These are phyloP conservation scores for Kingdonia uniflora DNA, from an alignment of 164 flowering plant genomes.

Conservation along the genomic window DNA sequence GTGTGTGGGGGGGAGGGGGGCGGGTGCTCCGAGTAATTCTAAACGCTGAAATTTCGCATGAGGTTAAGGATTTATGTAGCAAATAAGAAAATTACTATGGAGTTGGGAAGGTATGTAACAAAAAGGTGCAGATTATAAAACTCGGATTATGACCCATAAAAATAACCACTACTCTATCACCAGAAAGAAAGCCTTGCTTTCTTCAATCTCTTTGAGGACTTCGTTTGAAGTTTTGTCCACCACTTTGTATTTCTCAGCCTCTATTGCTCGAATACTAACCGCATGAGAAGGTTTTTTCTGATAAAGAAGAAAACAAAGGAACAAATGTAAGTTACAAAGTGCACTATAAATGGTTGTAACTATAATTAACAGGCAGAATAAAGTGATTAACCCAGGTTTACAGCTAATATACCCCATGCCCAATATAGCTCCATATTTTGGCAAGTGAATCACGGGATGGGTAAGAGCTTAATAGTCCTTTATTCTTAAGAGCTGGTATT, in stretches of 20 bases:
- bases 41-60: too few species aligned
- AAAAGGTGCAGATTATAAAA: too few species aligned
- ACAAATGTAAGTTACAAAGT: not conserved
- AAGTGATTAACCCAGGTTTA: too few species aligned
- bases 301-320: slow-evolving; percentile 2
- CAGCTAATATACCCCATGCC: slow-evolving; percentile 51
- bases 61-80: too few species aligned
- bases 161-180: too few species aligned
- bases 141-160: too few species aligned
- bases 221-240: slow-evolving; percentile 41
- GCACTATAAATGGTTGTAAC: not conserved
- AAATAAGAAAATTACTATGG: too few species aligned
- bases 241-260: slow-evolving; percentile 59
- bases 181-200: slow-evolving; percentile 98
- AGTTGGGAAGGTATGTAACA: too few species aligned
- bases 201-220: slow-evolving; percentile 89
- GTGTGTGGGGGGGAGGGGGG: too few species aligned
- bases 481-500: slow-evolving; percentile 34
- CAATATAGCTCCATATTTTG: slow-evolving; percentile 76
- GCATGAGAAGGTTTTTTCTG: slow-evolving; percentile 68
- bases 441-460: slow-evolving; percentile 35
- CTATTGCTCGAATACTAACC: slow-evolving; percentile 77
- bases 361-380: too few species aligned
- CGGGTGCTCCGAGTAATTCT: too few species aligned
- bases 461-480: slow-evolving; percentile 46